Conservation (phyloP, 2,329 filamentous ascomycete species). For the Tolypocladium pustulatum region DNA sequence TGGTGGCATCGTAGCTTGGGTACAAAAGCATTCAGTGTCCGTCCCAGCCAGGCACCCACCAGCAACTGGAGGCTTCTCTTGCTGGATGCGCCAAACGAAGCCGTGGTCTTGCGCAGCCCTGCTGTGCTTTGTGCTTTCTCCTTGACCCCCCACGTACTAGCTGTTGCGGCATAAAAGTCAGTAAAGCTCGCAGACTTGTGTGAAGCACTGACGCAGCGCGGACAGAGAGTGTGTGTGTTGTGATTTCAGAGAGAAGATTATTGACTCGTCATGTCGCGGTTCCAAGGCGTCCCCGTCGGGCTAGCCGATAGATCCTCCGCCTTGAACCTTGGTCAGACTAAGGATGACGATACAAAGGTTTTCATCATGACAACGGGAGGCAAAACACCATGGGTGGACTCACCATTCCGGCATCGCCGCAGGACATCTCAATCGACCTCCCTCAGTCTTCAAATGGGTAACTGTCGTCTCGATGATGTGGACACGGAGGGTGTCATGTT, state of each 20-base stretch:
- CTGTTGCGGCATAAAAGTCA: neutral
- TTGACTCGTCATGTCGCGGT: constrained; percentile 33
- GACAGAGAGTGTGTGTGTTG: neutral
- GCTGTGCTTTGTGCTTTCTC: neutral
- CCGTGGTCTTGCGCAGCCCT: neutral
- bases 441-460: neutral
- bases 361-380: constrained; percentile 57
- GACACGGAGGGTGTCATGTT: neutral
- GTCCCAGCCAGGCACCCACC: neutral
- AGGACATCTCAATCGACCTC: neutral
- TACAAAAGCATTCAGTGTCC: neutral
- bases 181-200: neutral
- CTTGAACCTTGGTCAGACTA: constrained; percentile 56
- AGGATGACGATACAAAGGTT: constrained; percentile 89
- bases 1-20: too few relatives aligned
- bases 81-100: neutral
- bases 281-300: constrained; percentile 19
- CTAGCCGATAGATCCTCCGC: constrained; percentile 20
- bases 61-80: neutral
- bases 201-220: neutral
- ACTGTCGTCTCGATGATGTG: neutral
- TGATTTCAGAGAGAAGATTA: constrained; percentile 48
- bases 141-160: neutral
- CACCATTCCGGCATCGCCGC: neutral
- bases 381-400: constrained; percentile 16